phyloP scores from a whole-genome alignment of 768 basidiomycete species.

The Psilocybe cyanescens region DNA sequence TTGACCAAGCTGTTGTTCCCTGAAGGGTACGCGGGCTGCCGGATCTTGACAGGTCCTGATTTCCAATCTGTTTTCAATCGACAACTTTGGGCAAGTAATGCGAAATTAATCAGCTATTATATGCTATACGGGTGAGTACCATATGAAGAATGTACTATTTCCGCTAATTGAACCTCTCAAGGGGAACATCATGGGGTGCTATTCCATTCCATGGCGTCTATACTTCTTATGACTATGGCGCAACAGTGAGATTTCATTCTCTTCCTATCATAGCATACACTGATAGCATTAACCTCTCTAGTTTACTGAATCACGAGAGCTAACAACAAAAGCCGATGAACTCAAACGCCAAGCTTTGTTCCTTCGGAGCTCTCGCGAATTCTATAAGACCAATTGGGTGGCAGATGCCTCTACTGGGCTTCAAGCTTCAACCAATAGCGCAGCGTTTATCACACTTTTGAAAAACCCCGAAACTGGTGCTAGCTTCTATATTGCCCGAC shows the following conservation, averaged over 20 bases:
- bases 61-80: conserved; percentile 83
- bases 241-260: conserved; percentile 40
- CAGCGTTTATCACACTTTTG: conserved; percentile 63
- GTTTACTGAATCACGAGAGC: conserved; percentile 67
- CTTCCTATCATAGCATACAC: neutral
- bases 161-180: conserved; percentile 26
- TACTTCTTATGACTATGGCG: conserved; percentile 84
- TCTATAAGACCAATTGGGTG: conserved; percentile 80
- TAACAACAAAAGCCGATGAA: conserved; percentile 74
- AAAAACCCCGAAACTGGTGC: conserved; percentile 69
- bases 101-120: conserved; percentile 82
- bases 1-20: conserved; percentile 1
- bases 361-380: conserved; percentile 76
- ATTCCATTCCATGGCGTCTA: conserved; percentile 80
- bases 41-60: conserved; percentile 67
- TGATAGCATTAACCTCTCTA: conserved; percentile 15
- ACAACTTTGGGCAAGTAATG: conserved; percentile 80
- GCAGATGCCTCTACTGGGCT: conserved; percentile 61
- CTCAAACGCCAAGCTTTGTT: conserved; percentile 81
- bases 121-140: conserved; percentile 75
- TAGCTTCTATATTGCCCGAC: conserved; percentile 73
- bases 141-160: neutral
- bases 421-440: conserved; percentile 40
- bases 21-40: conserved; percentile 66
- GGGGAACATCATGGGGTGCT: conserved; percentile 87